phyloP scores from a whole-genome alignment of 2,329 filamentous ascomycete species.

The Penicillium oxalicum region DNA sequence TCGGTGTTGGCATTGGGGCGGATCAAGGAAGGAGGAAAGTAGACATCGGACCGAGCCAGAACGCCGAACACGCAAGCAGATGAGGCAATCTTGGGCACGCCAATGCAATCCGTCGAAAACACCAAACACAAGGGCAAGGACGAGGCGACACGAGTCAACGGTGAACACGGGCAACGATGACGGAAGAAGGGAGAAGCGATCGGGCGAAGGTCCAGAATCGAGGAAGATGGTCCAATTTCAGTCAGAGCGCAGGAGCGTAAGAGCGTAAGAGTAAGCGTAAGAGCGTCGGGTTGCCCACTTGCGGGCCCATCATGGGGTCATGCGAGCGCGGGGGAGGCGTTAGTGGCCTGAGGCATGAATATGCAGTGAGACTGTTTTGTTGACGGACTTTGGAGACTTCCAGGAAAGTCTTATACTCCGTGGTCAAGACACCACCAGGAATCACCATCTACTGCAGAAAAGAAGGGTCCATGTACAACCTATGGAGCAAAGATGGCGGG shows the following conservation, averaged over 20 bases:
- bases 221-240: neutral
- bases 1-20: slow-evolving; percentile 47
- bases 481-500: too few species aligned
- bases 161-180: neutral
- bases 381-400: too few species aligned
- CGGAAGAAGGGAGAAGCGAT: slow-evolving; percentile 1
- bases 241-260: slow-evolving; percentile 5
- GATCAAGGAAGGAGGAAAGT: slow-evolving; percentile 27
- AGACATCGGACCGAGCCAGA: slow-evolving; percentile 30
- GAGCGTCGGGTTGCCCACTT: slow-evolving; percentile 3
- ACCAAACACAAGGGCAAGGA: too few species aligned
- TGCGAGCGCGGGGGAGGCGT: slow-evolving; percentile 36
- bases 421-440: too few species aligned
- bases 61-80: slow-evolving; percentile 8
- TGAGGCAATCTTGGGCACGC: neutral
- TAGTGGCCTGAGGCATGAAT: slow-evolving; percentile 20
- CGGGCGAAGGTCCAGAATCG: slow-evolving; percentile 4
- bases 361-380: neutral
- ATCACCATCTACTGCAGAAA: too few species aligned
- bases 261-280: slow-evolving; percentile 10
- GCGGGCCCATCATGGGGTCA: slow-evolving; percentile 27
- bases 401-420: too few species aligned
- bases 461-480: too few species aligned
- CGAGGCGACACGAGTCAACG: too few species aligned
- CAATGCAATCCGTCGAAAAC: too few species aligned